Conservation (phyloP, 208 protist species). For the Crithidia fasciculata region DNA sequence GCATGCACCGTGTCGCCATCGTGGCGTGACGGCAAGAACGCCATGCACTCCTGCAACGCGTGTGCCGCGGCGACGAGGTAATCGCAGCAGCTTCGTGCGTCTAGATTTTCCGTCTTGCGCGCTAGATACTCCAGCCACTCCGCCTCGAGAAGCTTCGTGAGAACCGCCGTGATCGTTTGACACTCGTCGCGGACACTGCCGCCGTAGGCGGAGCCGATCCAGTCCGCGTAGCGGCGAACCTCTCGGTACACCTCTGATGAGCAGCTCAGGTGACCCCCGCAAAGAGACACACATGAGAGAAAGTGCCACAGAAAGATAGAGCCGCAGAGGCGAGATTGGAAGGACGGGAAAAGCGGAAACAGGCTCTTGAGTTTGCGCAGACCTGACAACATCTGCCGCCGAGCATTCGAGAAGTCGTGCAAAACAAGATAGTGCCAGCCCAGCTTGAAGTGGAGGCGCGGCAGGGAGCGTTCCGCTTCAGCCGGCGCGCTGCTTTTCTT, state of each 20-base stretch:
- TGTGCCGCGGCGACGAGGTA: conserved; percentile 40
- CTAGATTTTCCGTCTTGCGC: conserved; percentile 41
- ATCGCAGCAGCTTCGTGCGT: conserved; percentile 26
- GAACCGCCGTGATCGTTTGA: conserved; percentile 39
- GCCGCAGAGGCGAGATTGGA: conserved; percentile 50
- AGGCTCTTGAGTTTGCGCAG: conserved; percentile 38
- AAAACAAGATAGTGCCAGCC: conserved; percentile 71
- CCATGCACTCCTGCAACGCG: conserved; percentile 44
- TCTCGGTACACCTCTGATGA: conserved; percentile 43
- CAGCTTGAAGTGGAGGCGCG: conserved; percentile 54
- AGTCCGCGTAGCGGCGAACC: conserved; percentile 42
- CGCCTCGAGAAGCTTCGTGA: conserved; percentile 49
- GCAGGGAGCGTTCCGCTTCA: conserved; percentile 13
- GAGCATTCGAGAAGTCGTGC: conserved; percentile 43
- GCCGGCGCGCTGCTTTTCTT: conserved; percentile 15
- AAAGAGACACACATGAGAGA: conserved; percentile 36
- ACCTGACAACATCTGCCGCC: conserved; percentile 44
- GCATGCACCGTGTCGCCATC: conserved; percentile 18
- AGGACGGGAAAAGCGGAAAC: conserved; percentile 41
- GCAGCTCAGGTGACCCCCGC: conserved; percentile 39
- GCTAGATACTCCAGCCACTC: conserved; percentile 60
- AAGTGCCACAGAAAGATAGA: conserved; percentile 64
- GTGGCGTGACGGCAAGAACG: conserved; percentile 28
- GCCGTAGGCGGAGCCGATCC: conserved; percentile 43
- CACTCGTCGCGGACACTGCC: conserved; percentile 34